Base-by-base conservation (phyloP, 139 green algal genomes). In the Closterium sp. region DNA sequence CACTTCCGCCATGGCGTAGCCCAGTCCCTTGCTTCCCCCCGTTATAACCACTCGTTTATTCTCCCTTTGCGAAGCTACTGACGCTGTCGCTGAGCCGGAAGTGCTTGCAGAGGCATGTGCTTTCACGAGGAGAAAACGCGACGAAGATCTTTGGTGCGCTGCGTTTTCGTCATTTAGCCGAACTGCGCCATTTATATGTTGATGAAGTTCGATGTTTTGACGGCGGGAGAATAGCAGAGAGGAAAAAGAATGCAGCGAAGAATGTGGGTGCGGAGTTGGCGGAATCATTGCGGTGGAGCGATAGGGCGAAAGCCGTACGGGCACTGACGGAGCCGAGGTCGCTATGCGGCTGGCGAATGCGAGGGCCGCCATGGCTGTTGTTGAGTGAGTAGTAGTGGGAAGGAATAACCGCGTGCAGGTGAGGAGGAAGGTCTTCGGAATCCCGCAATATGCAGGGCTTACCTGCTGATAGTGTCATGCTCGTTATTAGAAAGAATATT, bases 1-100 rank as follows among this genome's bases (percentile, higher is more conserved):
- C 90, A 96, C 89, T 2, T 92, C 85, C 21, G 96, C 96, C 96
- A 97, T 94, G n/a, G 94, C 92, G 90, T 89, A 94, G 13, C 95
- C 93, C 31, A 95, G 28, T 13, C 95, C 95, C 89, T 91, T 94
- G 24, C 42, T 94, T 19, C 88, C 95, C 6, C 95, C 95, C 3
- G 95, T 96, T 50, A 96, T 93, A 10, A 96, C 94, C 0, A 95
- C 91, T 79, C 62, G 62, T 24, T 79, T 79, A 27, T 24, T 79
- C 62, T 13, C 62, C 10, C 62, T 24, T 13, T 27, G 62, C 62
- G 62, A 24, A 79, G 13, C 62, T 2, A 13, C 62, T 24, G 62
- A 79, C 17, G 62, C 62, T 79, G 10, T 79, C 62, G 62, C 62
- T 79, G 62, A 79, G 5, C 2, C 17, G 62, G 62, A 79, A 4